Base-by-base conservation (phyloP, 1,139 yeast genomes). In the Scheffersomyces titani region DNA sequence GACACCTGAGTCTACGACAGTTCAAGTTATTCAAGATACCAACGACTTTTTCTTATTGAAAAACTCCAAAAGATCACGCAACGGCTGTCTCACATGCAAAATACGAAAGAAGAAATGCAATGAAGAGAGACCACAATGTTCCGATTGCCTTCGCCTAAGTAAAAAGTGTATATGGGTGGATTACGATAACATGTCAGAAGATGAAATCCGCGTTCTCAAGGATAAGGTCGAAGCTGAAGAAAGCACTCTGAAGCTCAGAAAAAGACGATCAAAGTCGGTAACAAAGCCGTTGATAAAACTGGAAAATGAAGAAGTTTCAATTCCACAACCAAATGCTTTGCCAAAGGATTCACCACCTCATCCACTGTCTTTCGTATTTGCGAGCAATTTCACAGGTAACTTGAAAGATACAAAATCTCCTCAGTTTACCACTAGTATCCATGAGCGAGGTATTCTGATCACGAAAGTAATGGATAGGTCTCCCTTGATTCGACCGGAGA, bases 11-110 rank as follows among this genome's bases (percentile, higher is more conserved):
- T 20, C 52, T 21, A 13, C 50, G 11, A 55, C 60, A 2, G 46
- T 57, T 44, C 55, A 57, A 44, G 52, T 55, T 44, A 54, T 57
- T 21, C 49, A 52, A 44, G 51, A 52, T 36, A 51, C 60, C 11
- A 51, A 52, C 36, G 60, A 57, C 21, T 55, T 57, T 48, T 55
- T 52, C 47, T 19, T 20, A 13, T 54, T 51, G 18, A 4, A 51
- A 13, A 44, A 21, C 21, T 21, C 57, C 47, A 56, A 54, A 59
- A 67, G 86, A 55, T 81, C 88, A 2, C 77, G 78, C 61, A 77
- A 77, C 61, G 94, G 94, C 0, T 89, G 94, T 67, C 71, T 87
- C 51, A 87, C 92, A 0, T 89, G 94, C 65, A 84, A 91, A 58
- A 78, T 82, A 51, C 73, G 94, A 49, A 89, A 89, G 76, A 89